Evolutionary conservation across 2,329 filamentous ascomycete species (phyloP), one percentile per base, ranked within the genome.

Genomic region (Fusarium pilosicola): DNA sequence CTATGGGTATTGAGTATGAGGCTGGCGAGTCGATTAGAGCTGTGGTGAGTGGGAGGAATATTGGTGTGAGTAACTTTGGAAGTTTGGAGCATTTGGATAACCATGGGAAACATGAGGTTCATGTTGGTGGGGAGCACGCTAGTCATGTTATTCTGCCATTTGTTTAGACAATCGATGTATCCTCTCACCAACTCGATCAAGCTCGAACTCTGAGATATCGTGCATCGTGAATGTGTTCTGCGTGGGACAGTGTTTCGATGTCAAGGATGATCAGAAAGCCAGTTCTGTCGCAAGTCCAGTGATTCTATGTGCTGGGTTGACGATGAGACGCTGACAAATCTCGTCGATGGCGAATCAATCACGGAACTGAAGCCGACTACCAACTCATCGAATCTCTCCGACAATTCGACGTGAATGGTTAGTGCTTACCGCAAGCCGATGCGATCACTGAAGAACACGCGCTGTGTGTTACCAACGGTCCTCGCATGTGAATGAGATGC

Each of bases 1-100:
- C 65, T 0, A 68, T 68, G 64, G 65, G 65, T 5, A 68, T 68
- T 6, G 65, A 68, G 26, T 68, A 68, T 28, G 64, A 68, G 6
- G 48, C 56, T 10, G 65, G 65, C 0, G 65, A 68, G 36, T 68
- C 64, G 0, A 34, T 68, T 5, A 26, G 65, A 3, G 64, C 48
- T 11, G 55, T 68, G 17, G 30, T 68, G 1, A n/a, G 20, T 8
- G 64, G 65, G 0, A 38, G 64, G 2, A 68, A 68, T 20, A 11
- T 68, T 6, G 65, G 65, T 0, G 65, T 68, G 0, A 68, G 42
- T 20, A 68, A 68, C 1, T 68, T 68, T 42, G 65, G 65, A 30
- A 68, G 64, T 12, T 7, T 68, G 14, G 65, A 68, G 15, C 65
- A 68, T 48, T 28, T 55, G 5, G 64, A 68, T 3, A 68, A 68